These are phyloP conservation scores for Croton setiger DNA, from an alignment of 441 rosid genomes.

Conservation along the genomic window DNA sequence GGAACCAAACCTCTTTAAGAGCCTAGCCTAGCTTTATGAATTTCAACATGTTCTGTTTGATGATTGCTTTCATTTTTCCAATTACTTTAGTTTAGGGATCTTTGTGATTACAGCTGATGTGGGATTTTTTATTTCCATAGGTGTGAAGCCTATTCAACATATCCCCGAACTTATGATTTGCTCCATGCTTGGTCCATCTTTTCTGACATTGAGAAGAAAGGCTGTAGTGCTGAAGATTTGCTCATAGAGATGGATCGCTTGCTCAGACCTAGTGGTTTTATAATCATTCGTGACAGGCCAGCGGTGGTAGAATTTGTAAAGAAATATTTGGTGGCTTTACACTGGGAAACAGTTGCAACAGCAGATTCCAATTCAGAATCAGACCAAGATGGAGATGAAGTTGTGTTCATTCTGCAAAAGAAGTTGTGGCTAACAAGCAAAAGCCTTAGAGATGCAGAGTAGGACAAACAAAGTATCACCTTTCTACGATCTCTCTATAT, in stretches of 20 bases:
- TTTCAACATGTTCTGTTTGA: not conserved
- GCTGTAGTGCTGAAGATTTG: conserved; percentile 81
- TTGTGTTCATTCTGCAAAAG: conserved; percentile 67
- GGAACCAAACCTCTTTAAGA: not conserved
- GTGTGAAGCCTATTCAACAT: conserved; percentile 94
- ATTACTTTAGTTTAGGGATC: not conserved
- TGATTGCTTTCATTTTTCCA: conserved; percentile 22
- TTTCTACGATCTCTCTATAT: conserved; percentile 1
- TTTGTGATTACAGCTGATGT: not conserved
- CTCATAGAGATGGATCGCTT: conserved; percentile 92
- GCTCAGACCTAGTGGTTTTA: conserved; percentile 83
- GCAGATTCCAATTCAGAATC: conserved; percentile 44
- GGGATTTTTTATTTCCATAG: conserved; percentile 30
- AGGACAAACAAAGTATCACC: conserved; percentile 22
- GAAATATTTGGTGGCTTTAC: conserved; percentile 71
- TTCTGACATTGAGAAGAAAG: conserved; percentile 76
- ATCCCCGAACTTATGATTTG: conserved; percentile 92
- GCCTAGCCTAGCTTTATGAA: not conserved
- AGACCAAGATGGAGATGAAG: conserved; percentile 53
- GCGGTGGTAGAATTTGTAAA: conserved; percentile 57
- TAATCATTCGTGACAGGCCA: conserved; percentile 71
- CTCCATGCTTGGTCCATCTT: conserved; percentile 89
- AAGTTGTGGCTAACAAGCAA: conserved; percentile 87
- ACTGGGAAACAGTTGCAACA: conserved; percentile 78
- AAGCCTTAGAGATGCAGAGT: conserved; percentile 69